Percentiles rank a stretch among this genome's conserved stretches.
Conservation (phyloP, 345 rosid genomes). For the Gossypium longicalyx region DNA sequence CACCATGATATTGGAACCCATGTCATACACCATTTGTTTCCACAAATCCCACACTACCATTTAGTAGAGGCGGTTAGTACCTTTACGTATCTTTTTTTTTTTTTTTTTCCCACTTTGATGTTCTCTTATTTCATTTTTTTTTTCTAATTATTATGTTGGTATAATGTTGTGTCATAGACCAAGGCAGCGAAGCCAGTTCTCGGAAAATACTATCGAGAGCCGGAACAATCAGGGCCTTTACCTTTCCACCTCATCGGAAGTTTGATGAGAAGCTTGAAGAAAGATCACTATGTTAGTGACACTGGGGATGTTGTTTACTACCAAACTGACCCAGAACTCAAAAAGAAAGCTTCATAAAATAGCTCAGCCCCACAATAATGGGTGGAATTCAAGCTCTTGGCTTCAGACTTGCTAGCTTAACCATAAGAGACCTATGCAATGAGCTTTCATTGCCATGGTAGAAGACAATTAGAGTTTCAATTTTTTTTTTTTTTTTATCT, state of each 20-base stretch:
- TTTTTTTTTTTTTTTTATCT: not conserved
- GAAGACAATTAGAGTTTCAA: not conserved
- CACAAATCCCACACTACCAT: conserved; percentile 96
- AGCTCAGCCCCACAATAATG: not conserved
- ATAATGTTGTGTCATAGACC: conserved; percentile 32
- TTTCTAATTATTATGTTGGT: not conserved
- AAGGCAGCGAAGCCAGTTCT: conserved; percentile 80
- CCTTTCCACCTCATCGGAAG: conserved; percentile 56
- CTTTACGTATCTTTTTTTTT: not conserved
- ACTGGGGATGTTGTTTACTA: conserved; percentile 70
- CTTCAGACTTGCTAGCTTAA: not conserved
- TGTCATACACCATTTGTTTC: conserved; percentile 87
- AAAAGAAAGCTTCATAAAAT: not conserved
- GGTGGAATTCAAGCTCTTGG: not conserved
- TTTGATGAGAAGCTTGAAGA: conserved; percentile 51
- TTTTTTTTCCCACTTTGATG: not conserved
- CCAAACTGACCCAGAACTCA: conserved; percentile 37
- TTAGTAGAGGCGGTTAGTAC: conserved; percentile 76
- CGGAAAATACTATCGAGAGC: conserved; percentile 78
- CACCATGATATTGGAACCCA: conserved; percentile 98
- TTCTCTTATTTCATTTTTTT: not conserved
- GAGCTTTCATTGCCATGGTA: not conserved
- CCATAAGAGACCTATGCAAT: not conserved
- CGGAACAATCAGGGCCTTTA: conserved; percentile 60
- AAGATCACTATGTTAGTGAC: conserved; percentile 70